These are phyloP conservation scores for Tetrahymena elliotti DNA, from an alignment of 73 alveolate genomes.

Conservation along the genomic window DNA sequence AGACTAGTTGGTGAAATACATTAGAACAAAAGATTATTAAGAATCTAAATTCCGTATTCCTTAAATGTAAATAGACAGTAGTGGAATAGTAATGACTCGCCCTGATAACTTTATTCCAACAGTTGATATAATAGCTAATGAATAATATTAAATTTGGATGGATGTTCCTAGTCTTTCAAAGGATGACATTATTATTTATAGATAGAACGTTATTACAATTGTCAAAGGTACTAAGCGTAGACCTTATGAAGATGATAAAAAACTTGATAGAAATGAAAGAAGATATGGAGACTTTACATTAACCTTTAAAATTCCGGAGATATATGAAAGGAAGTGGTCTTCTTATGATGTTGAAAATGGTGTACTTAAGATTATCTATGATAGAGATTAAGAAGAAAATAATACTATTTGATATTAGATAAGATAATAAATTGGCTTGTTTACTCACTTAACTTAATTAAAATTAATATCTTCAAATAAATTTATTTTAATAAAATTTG, in stretches of 20 bases:
- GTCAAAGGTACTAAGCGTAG: slow-evolving; percentile 20
- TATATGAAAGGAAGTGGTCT: slow-evolving; percentile 40
- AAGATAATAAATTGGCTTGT: neutral
- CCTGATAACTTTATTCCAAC: slow-evolving; percentile 45
- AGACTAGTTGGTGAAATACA: neutral
- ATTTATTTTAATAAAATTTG: neutral
- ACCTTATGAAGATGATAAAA: slow-evolving; percentile 20
- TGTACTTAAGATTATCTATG: slow-evolving; percentile 27
- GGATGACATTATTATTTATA: slow-evolving; percentile 22
- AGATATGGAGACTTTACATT: slow-evolving; percentile 41
- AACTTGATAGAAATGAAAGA: slow-evolving; percentile 34
- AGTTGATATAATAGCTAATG: slow-evolving; percentile 39
- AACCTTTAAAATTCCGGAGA: slow-evolving; percentile 36
- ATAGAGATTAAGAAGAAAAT: slow-evolving; percentile 34
- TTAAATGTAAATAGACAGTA: slow-evolving; percentile 29
- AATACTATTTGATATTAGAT: neutral
- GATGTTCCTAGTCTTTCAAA: slow-evolving; percentile 44
- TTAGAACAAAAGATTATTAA: slow-evolving; percentile 8
- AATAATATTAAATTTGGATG: slow-evolving; percentile 30
- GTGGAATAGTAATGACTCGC: slow-evolving; percentile 28
- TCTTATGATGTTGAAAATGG: slow-evolving; percentile 32
- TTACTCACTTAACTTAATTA: too few species aligned
- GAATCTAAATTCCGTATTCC: slow-evolving; percentile 20
- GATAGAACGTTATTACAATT: slow-evolving; percentile 20
- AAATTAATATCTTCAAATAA: too few species aligned